Conservation (phyloP, 495 filamentous ascomycete species). For the Penicillium nucicola region DNA sequence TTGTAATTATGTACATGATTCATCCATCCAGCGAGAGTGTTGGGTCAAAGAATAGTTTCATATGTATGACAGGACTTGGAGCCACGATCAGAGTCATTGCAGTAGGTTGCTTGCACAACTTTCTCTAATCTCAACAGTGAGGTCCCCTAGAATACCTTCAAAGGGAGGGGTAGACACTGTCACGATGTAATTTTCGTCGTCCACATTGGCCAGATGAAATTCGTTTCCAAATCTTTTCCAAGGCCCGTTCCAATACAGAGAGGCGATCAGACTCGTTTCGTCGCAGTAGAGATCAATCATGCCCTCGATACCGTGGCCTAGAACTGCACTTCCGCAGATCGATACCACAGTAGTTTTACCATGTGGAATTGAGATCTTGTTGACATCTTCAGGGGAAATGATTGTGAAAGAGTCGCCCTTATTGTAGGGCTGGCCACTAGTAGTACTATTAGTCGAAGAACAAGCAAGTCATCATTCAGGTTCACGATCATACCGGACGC, state of each 20-base stretch:
- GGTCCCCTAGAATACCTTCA: constrained; percentile 6
- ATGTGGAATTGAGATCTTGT: constrained; percentile 3
- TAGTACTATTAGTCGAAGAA: neutral
- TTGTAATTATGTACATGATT: neutral
- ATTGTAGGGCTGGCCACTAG: constrained; percentile 7
- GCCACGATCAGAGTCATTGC: neutral
- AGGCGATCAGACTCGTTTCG: neutral
- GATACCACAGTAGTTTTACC: constrained; percentile 5
- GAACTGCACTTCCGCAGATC: constrained; percentile 6
- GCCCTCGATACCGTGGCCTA: constrained; percentile 2
- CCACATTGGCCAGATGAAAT: constrained; percentile 3
- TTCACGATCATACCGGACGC: neutral
- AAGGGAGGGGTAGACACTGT: neutral
- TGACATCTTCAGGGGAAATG: constrained; percentile 1
- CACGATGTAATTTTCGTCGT: constrained; percentile 1
- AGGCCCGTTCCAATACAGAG: constrained; percentile 10
- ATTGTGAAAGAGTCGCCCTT: neutral
- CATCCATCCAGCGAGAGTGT: neutral
- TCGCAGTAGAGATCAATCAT: constrained; percentile 9
- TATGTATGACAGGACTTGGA: neutral
- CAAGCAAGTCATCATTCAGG: neutral
- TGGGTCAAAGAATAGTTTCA: neutral
- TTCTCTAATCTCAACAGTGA: constrained; percentile 7
- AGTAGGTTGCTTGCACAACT: neutral
- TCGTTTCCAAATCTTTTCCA: constrained; percentile 3